Evolutionary conservation across 2,329 filamentous ascomycete species (phyloP).

Genomic region (Arthrobotrys pseudoclavata): DNA sequence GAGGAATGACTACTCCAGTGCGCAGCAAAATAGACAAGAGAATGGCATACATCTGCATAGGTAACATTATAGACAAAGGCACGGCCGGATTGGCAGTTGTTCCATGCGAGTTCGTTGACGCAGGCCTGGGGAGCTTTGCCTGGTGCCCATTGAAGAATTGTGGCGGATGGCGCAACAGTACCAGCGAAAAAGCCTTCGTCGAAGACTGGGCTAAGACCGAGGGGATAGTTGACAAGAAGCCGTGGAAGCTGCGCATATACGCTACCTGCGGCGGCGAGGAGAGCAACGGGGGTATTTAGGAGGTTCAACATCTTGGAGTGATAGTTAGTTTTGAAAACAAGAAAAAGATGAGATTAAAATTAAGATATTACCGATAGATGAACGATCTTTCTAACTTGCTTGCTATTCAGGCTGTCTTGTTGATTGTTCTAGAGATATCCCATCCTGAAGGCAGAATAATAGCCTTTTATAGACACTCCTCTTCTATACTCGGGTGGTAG

Average conservation of each 20-base stretch:
- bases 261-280: slow-evolving; percentile 11
- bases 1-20: too few relatives aligned
- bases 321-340: neutral
- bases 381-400: neutral
- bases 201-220: slow-evolving; percentile 42
- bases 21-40: neutral
- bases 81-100: slow-evolving; percentile 36
- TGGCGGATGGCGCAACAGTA: slow-evolving; percentile 24
- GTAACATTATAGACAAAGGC: slow-evolving; percentile 48
- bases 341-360: neutral
- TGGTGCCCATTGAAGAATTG: slow-evolving; percentile 34
- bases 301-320: slow-evolving; percentile 6
- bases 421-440: neutral
- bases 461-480: slow-evolving; percentile 20
- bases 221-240: slow-evolving; percentile 34
- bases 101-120: slow-evolving; percentile 51
- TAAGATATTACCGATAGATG: too few relatives aligned
- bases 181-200: slow-evolving; percentile 47
- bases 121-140: slow-evolving; percentile 45
- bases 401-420: neutral
- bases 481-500: neutral
- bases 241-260: slow-evolving; percentile 43
- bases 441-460: neutral
- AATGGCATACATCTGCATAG: slow-evolving; percentile 30
- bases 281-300: slow-evolving; percentile 9